Percentiles rank a stretch among this genome's conserved stretches.
Conservation (phyloP, 257 asterid genomes). For the Scutellaria baicalensis region DNA sequence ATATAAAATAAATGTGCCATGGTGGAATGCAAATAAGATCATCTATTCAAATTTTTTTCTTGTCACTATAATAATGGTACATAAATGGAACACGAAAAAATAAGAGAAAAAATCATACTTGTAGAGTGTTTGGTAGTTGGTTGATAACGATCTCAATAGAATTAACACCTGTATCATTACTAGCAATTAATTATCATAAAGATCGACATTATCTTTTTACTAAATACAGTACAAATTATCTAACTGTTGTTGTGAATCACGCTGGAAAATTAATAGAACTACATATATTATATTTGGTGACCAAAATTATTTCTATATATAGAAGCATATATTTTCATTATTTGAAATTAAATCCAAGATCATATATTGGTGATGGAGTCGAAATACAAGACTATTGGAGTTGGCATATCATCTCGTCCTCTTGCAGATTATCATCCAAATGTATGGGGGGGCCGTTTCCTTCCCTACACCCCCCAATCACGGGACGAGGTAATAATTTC, state of each 20-base stretch:
- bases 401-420: background rate
- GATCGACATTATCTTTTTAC: background rate
- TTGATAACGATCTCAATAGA: background rate
- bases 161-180: background rate
- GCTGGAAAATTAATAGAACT: background rate
- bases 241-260: background rate
- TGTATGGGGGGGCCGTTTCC: conserved; percentile 10
- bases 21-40: too few relatives aligned
- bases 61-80: too few relatives aligned
- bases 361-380: background rate
- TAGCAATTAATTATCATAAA: background rate
- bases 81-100: too few relatives aligned
- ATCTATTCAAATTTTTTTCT: too few relatives aligned
- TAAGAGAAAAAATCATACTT: too few relatives aligned
- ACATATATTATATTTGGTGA: too few relatives aligned
- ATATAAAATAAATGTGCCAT: too few relatives aligned
- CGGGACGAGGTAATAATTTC: background rate
- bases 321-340: background rate
- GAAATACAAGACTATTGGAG: background rate
- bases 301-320: background rate
- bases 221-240: background rate
- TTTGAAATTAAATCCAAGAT: background rate
- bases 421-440: conserved; percentile 4
- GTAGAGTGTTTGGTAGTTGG: background rate
- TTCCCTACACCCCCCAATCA: background rate